phyloP scores from a whole-genome alignment of 345 rosid genomes.

The Mercurialis annua region DNA sequence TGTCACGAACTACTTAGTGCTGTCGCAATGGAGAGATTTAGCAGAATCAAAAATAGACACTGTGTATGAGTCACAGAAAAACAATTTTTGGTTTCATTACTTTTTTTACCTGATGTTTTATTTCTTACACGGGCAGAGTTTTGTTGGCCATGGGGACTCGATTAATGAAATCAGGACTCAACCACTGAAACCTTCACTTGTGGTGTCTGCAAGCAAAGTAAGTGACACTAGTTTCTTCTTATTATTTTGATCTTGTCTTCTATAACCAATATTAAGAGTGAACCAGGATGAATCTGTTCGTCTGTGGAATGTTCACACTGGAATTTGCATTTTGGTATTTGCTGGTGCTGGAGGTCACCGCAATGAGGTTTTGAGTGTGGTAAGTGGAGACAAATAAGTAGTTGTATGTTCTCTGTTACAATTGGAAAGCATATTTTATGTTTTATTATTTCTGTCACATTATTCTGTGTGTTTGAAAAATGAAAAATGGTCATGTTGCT shows the following conservation, averaged over 20 bases:
- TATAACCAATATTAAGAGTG: constrained; percentile 20
- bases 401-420: neutral
- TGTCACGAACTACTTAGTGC: neutral
- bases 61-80: neutral
- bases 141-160: constrained; percentile 97
- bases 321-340: constrained; percentile 91
- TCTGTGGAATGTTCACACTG: constrained; percentile 92
- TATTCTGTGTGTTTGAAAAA: neutral
- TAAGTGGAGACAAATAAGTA: constrained; percentile 24
- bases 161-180: constrained; percentile 95
- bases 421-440: neutral
- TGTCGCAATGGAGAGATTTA: neutral
- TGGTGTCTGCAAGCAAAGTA: constrained; percentile 95
- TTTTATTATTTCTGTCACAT: neutral
- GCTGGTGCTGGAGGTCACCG: constrained; percentile 99
- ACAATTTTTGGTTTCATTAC: too few species aligned
- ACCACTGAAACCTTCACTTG: constrained; percentile 80
- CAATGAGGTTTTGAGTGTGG: constrained; percentile 97
- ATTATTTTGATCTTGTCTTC: constrained; percentile 15
- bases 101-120: neutral
- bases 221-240: constrained; percentile 10
- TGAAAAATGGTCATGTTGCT: constrained; percentile 11
- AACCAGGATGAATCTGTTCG: constrained; percentile 93
- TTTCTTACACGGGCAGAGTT: constrained; percentile 52
- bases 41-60: neutral